Evolutionary conservation across 345 rosid species (phyloP).

Genomic region (Rhizophora apiculata): DNA sequence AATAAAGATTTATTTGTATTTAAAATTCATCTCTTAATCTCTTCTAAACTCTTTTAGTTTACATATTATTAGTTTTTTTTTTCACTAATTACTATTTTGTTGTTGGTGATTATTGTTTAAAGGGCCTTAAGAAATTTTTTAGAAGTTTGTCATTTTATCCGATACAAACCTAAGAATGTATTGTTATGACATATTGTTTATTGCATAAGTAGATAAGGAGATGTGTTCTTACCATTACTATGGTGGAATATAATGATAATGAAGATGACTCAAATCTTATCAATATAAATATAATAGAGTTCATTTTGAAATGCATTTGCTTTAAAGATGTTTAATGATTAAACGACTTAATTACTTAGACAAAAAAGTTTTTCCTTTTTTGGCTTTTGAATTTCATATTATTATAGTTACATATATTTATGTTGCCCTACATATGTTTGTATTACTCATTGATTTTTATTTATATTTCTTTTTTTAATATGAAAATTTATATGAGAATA

Average conservation of each 20-base stretch:
- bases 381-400: too few relatives aligned
- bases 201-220: neutral
- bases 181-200: neutral
- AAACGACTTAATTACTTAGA: neutral
- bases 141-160: neutral
- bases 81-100: too few relatives aligned
- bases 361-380: too few relatives aligned
- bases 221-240: neutral
- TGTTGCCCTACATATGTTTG: too few relatives aligned
- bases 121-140: neutral
- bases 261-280: neutral
- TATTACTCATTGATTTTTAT: too few relatives aligned
- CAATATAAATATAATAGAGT: neutral
- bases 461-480: too few relatives aligned
- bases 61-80: too few relatives aligned
- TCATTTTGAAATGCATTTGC: neutral
- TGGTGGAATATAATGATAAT: neutral
- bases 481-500: too few relatives aligned
- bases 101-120: neutral
- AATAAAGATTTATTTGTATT: too few relatives aligned
- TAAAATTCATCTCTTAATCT: too few relatives aligned
- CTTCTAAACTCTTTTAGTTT: too few relatives aligned
- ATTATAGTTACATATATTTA: too few relatives aligned
- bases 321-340: neutral
- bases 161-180: neutral